These are phyloP conservation scores for Xylariaceae sp. DNA, from an alignment of 2,329 filamentous ascomycete genomes.

Conservation along the genomic window DNA sequence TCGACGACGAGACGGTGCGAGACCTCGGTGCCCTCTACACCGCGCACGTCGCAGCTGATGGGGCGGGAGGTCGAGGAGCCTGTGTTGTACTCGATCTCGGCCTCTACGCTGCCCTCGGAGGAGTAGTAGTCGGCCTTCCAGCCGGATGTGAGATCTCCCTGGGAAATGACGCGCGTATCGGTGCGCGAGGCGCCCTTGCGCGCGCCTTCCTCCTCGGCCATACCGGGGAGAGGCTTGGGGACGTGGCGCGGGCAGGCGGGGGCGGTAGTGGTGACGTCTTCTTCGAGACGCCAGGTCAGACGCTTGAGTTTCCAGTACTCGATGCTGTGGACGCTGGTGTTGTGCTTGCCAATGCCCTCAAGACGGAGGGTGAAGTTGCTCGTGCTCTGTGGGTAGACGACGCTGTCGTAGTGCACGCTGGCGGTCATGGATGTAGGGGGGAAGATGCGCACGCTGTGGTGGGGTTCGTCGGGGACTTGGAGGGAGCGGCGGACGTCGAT, in stretches of 20 bases:
- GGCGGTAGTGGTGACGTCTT: slow-evolving; percentile 73
- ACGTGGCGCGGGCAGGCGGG: slow-evolving; percentile 75
- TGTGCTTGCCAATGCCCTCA: slow-evolving; percentile 73
- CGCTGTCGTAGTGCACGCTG: slow-evolving; percentile 71
- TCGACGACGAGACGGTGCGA: slow-evolving; percentile 85
- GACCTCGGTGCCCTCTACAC: slow-evolving; percentile 68
- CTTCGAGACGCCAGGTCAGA: slow-evolving; percentile 88
- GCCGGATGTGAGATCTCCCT: slow-evolving; percentile 74
- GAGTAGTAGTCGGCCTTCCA: slow-evolving; percentile 73
- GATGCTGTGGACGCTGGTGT: slow-evolving; percentile 64
- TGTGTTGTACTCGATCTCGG: slow-evolving; percentile 72
- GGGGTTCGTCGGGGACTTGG: slow-evolving; percentile 66
- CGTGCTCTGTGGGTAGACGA: slow-evolving; percentile 79
- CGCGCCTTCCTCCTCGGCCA: slow-evolving; percentile 19
- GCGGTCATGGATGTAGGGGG: slow-evolving; percentile 92
- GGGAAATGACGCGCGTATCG: slow-evolving; percentile 71
- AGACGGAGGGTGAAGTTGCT: slow-evolving; percentile 77
- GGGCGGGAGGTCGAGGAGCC: slow-evolving; percentile 53
- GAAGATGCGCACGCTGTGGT: slow-evolving; percentile 89
- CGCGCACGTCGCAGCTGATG: slow-evolving; percentile 67
- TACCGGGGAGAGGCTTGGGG: slow-evolving; percentile 41
- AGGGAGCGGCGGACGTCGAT: slow-evolving; percentile 77
- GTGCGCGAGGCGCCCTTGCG: slow-evolving; percentile 68
- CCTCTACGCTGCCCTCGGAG: slow-evolving; percentile 58
- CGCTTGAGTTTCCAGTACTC: slow-evolving; percentile 84